Conservation (phyloP, 2,329 filamentous ascomycete species). For the Trichoderma sp. region DNA sequence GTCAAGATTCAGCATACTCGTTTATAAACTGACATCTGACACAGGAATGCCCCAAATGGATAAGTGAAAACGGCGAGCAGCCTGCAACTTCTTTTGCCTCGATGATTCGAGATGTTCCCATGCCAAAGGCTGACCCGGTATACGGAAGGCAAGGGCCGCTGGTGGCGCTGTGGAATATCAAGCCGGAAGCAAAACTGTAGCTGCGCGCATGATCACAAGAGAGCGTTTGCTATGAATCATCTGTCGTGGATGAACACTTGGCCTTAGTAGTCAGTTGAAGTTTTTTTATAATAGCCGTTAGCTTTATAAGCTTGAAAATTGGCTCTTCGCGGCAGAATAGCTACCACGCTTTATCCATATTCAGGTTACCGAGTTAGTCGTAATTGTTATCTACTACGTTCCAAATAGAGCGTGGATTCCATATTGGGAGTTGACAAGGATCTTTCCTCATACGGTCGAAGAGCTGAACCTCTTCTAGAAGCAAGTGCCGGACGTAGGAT, state of each 20-base stretch:
- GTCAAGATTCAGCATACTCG: not conserved
- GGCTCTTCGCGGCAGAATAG: not conserved
- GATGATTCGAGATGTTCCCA: not conserved
- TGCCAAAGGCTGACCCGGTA: constrained; percentile 5
- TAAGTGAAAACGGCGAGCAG: not conserved
- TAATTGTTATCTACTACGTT: not conserved
- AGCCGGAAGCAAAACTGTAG: not conserved
- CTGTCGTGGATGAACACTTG: not conserved
- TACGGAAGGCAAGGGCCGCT: not conserved
- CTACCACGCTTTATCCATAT: not conserved
- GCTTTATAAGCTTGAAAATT: not conserved
- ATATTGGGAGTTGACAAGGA: constrained; percentile 4
- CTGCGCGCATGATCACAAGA: not conserved
- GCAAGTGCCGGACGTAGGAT: not conserved
- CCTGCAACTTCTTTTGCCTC: constrained; percentile 1
- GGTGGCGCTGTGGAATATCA: not conserved
- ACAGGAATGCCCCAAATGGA: not conserved
- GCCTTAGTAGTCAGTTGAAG: not conserved
- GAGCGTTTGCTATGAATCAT: not conserved
- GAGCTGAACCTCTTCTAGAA: not conserved
- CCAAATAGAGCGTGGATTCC: not conserved
- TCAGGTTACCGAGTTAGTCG: not conserved
- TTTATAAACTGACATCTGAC: not conserved
- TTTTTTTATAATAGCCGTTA: not conserved
- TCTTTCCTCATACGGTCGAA: constrained; percentile 1